Evolutionary conservation across 192 early-diverging fungal genomes (phyloP).

Genomic region (Oehlia diaphana): DNA sequence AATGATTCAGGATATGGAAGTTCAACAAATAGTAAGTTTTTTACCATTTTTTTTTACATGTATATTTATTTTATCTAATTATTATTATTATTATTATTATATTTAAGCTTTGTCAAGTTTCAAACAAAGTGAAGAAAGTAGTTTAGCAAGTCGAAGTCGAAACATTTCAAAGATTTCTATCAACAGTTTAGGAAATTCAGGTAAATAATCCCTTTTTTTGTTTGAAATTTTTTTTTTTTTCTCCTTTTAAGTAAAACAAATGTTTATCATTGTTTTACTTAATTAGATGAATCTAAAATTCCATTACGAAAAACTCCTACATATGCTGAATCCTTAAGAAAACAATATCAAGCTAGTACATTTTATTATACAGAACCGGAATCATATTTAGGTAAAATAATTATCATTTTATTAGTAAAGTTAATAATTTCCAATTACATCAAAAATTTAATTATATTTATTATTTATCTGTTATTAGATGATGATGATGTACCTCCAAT

Average conservation of each 20-base stretch:
- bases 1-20: conserved; percentile 12
- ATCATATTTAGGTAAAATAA: neutral
- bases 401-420: too few species aligned
- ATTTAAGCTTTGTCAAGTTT: too few species aligned
- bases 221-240: neutral
- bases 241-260: neutral
- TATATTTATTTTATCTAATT: too few species aligned
- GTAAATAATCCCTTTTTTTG: neutral
- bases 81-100: too few species aligned
- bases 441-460: neutral
- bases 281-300: neutral
- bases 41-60: neutral
- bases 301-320: neutral
- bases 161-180: neutral
- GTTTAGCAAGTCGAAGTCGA: neutral
- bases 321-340: neutral
- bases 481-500: neutral
- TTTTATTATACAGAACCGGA: neutral
- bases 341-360: neutral
- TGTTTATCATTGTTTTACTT: too few species aligned
- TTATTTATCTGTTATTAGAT: too few species aligned
- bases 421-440: too few species aligned
- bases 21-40: neutral
- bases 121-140: neutral
- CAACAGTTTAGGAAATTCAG: neutral